A percentile compares a stretch with the other conserved stretches of the same genome.
These are phyloP conservation scores for Gaultheria prostrata DNA, from an alignment of 148 eudicot species.

Conservation along the genomic window DNA sequence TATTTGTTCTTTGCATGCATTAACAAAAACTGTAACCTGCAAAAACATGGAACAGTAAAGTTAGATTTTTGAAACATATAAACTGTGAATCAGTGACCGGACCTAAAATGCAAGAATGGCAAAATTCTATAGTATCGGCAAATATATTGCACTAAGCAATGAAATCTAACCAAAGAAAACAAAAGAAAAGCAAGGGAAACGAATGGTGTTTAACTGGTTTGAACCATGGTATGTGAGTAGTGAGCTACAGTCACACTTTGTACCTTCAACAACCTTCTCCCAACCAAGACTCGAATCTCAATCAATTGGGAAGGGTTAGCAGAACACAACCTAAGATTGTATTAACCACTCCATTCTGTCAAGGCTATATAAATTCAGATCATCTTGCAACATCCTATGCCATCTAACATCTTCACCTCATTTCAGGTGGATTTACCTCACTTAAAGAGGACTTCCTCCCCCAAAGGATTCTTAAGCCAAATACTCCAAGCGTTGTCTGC, in stretches of 20 bases:
- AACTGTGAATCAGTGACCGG: neutral
- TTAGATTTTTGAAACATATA: neutral
- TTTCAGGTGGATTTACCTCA: too few species aligned
- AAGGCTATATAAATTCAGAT: too few species aligned
- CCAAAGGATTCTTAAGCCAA: too few species aligned
- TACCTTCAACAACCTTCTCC: neutral
- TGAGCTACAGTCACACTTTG: too few species aligned
- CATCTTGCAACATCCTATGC: too few species aligned
- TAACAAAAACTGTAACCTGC: slow-evolving; percentile 84
- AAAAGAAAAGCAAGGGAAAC: neutral
- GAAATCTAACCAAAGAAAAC: neutral
- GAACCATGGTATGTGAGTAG: neutral
- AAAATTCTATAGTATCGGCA: neutral
- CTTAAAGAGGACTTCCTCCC: too few species aligned
- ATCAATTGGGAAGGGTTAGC: neutral
- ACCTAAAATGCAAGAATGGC: neutral
- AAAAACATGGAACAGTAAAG: slow-evolving; percentile 7
- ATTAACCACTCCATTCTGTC: too few species aligned
- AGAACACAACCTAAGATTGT: too few species aligned
- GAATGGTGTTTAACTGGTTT: neutral
- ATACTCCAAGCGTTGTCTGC: too few species aligned
- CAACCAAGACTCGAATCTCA: neutral
- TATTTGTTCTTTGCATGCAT: slow-evolving; percentile 91
- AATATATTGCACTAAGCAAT: neutral
- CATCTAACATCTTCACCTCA: too few species aligned